Percentiles rank a stretch among this genome's conserved stretches.
Conservation (phyloP, 345 rosid species). For the Clausena lansium region DNA sequence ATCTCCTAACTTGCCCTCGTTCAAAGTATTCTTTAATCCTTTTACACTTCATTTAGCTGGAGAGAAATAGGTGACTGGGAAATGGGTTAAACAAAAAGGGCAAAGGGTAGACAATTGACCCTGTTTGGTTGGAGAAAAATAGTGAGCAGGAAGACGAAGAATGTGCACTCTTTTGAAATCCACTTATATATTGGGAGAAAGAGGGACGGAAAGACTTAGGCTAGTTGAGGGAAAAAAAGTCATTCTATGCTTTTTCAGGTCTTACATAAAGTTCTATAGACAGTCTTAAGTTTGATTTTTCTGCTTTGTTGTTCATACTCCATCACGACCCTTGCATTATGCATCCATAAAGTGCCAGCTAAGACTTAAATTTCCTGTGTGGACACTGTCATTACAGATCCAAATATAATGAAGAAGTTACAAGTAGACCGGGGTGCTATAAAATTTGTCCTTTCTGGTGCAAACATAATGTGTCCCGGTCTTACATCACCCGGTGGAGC, state of each 20-base stretch:
- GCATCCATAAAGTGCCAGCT: neutral
- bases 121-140: neutral
- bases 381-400: constrained; percentile 43
- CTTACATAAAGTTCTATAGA: neutral
- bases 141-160: neutral
- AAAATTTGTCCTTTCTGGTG: constrained; percentile 93
- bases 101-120: neutral
- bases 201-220: neutral
- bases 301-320: neutral
- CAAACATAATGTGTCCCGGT: constrained; percentile 99
- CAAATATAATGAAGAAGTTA: constrained; percentile 87
- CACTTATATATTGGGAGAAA: neutral
- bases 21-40: neutral
- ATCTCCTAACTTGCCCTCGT: neutral
- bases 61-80: neutral
- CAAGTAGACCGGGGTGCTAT: constrained; percentile 99
- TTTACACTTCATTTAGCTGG: neutral
- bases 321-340: neutral
- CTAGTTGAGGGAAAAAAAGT: neutral
- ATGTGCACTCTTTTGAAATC: neutral
- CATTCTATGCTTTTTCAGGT: neutral
- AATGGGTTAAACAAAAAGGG: neutral
- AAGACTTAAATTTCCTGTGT: neutral
- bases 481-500: constrained; percentile 97
- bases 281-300: neutral